Conservation (phyloP, 441 rosid genomes). For the Mallotus repandus region DNA sequence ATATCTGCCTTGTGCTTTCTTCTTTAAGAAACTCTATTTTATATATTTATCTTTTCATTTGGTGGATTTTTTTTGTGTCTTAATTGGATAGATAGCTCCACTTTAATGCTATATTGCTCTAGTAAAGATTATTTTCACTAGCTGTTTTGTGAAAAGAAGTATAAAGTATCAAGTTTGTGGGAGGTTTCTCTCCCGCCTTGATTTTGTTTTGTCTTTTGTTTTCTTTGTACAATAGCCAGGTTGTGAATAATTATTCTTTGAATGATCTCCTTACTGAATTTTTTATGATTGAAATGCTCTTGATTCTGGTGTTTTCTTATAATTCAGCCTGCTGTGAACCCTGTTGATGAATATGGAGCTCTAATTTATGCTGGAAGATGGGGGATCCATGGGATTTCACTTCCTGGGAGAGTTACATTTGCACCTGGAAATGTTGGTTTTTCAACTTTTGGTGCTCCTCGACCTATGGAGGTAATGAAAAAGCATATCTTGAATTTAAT, state of each 20-base stretch:
- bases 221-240: not conserved
- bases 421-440: conserved; percentile 98
- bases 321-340: conserved; percentile 60
- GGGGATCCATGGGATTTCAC: conserved; percentile 85
- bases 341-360: conserved; percentile 87
- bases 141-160: not conserved
- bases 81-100: not conserved
- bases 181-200: not conserved
- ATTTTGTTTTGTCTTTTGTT: not conserved
- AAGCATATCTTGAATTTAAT: not conserved
- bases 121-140: not conserved
- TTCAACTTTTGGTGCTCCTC: conserved; percentile 91
- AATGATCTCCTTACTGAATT: not conserved
- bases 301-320: conserved; percentile 13
- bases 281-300: conserved; percentile 12
- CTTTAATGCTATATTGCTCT: not conserved
- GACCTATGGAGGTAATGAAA: conserved; percentile 71
- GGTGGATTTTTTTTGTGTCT: not conserved
- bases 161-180: not conserved
- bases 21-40: not conserved
- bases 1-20: not conserved
- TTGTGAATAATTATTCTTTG: not conserved
- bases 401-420: conserved; percentile 93
- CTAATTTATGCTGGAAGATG: conserved; percentile 91
- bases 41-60: not conserved